A percentile compares a stretch with the other conserved stretches of the same genome.
Conservation (phyloP, 441 rosid genomes). For the Bocquillonia castaneifolia region DNA sequence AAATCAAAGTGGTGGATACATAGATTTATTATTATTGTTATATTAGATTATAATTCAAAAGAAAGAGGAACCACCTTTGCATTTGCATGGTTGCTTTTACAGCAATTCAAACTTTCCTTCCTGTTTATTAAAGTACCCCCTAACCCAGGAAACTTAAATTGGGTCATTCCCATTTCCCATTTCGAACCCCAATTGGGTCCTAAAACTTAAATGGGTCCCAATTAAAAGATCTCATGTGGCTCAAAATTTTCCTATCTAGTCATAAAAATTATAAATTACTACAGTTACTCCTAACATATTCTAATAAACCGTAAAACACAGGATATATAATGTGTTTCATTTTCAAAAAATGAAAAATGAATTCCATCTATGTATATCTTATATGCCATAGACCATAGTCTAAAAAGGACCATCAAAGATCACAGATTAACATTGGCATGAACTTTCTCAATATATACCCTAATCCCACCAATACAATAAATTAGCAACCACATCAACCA, state of each 20-base stretch:
- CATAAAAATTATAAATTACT: too few species aligned
- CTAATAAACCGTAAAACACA: too few species aligned
- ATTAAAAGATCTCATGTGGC: conserved; percentile 2
- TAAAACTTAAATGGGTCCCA: neutral
- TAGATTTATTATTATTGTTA: too few species aligned
- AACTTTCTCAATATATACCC: neutral
- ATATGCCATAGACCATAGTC: too few species aligned
- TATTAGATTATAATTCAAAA: conserved; percentile 27
- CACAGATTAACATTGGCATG: neutral
- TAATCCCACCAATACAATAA: neutral
- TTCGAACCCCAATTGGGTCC: conserved; percentile 10
- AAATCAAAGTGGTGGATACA: conserved; percentile 16
- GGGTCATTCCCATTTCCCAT: conserved; percentile 8
- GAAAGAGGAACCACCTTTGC: conserved; percentile 19
- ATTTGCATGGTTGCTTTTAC: conserved; percentile 32
- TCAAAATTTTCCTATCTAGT: conserved; percentile 3
- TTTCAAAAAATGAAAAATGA: too few species aligned
- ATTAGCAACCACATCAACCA: neutral
- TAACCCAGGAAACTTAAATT: conserved; percentile 12
- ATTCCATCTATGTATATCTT: too few species aligned
- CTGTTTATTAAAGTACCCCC: conserved; percentile 20
- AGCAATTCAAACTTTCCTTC: conserved; percentile 24
- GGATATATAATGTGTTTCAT: too few species aligned
- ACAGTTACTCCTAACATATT: too few species aligned
- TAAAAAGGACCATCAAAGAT: too few species aligned